Percentiles rank a stretch among this genome's conserved stretches.
phyloP scores from a whole-genome alignment of 257 asterid genomes.

The Nicotiana undulata region DNA sequence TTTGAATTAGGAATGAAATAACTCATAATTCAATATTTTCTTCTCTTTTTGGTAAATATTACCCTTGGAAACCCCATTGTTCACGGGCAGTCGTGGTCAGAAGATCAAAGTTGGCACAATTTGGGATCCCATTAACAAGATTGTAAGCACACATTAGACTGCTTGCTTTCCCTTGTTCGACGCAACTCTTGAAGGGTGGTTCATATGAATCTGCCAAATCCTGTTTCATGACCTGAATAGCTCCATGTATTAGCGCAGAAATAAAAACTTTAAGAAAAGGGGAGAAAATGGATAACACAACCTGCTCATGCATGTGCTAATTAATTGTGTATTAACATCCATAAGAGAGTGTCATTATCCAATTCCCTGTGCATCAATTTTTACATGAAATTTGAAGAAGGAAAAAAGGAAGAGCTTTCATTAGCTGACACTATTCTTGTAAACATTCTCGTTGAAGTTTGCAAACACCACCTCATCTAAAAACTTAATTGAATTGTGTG shows the following conservation, averaged over 20 bases:
- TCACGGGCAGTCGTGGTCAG: slow-evolving; percentile 45
- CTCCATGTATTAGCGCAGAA: not conserved
- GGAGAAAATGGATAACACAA: not conserved
- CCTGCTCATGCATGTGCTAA: not conserved
- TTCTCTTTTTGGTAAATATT: not conserved
- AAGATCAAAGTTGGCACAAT: slow-evolving; percentile 49
- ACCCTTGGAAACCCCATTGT: slow-evolving; percentile 75
- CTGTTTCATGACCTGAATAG: slow-evolving; percentile 45
- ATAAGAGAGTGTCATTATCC: not conserved
- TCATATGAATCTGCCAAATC: slow-evolving; percentile 68
- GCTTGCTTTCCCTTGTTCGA: slow-evolving; percentile 51
- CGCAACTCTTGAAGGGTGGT: slow-evolving; percentile 68
- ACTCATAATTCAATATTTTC: not conserved
- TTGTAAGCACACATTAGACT: slow-evolving; percentile 69
- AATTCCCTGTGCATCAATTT: not conserved
- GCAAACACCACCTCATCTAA: not conserved
- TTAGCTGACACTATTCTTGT: not conserved
- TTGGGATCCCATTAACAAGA: slow-evolving; percentile 62
- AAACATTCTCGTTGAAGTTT: not conserved
- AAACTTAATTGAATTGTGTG: not conserved
- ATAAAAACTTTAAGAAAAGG: not conserved
- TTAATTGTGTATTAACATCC: too few relatives aligned
- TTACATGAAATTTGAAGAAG: not conserved
- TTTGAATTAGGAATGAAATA: not conserved
- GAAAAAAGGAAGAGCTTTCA: not conserved